These are phyloP conservation scores for Chalaropsis thielavioides DNA, from an alignment of 2,329 filamentous ascomycete genomes.

Conservation along the genomic window DNA sequence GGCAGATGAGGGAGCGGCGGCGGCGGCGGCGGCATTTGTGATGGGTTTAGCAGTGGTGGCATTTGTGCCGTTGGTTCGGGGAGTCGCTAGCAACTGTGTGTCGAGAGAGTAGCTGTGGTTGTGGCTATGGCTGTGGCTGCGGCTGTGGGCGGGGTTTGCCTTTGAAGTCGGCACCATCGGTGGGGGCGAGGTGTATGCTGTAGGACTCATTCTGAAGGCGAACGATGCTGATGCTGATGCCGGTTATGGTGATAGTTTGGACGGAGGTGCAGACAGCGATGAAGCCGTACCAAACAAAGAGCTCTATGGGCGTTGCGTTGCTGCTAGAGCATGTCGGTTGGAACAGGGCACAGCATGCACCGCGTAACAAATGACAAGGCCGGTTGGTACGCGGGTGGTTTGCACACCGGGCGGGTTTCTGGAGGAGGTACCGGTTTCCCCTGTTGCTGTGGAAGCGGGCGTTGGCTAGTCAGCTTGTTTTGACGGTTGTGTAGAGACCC, in stretches of 20 bases:
- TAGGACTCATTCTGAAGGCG: conserved; percentile 12
- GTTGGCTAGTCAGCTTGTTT: background rate
- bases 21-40: conserved; percentile 13
- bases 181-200: conserved; percentile 10
- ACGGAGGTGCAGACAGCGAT: background rate
- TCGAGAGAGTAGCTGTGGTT: conserved; percentile 24
- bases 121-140: conserved; percentile 5
- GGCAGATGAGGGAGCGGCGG: conserved; percentile 20
- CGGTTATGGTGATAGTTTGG: background rate
- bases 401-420: background rate
- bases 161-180: background rate
- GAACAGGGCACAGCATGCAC: background rate
- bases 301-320: background rate
- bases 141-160: background rate
- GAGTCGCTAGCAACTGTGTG: conserved; percentile 23
- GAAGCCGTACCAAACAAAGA: background rate
- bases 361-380: background rate
- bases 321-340: background rate
- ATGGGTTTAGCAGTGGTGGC: conserved; percentile 17
- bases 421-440: background rate
- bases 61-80: conserved; percentile 23
- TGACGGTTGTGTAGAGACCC: background rate
- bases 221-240: background rate
- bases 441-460: background rate
- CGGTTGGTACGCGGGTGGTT: background rate